Percentiles rank a stretch among this genome's conserved stretches.
Evolutionary conservation across 1,139 yeast genomes (phyloP).

Genomic region (Chernovozyma sophiae-reginae): DNA sequence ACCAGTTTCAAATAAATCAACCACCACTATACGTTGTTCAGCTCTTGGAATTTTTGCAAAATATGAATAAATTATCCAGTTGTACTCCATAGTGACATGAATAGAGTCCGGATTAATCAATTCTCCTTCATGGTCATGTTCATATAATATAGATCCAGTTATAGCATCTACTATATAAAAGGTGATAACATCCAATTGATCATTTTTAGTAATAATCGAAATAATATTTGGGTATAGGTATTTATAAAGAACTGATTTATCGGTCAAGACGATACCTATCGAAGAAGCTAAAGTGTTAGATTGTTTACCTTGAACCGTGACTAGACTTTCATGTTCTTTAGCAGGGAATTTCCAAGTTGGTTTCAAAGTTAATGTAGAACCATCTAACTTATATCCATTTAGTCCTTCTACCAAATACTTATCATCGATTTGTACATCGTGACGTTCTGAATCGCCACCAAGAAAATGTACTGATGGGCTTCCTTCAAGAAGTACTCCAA

Average conservation of each 20-base stretch:
- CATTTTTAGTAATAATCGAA: conserved; percentile 48
- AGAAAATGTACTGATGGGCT: neutral
- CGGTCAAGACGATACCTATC: conserved; percentile 67
- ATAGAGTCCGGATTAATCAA: conserved; percentile 36
- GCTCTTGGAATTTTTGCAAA: conserved; percentile 47
- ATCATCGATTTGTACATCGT: conserved; percentile 4
- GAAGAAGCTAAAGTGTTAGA: conserved; percentile 34
- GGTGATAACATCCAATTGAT: conserved; percentile 23
- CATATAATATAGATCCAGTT: conserved; percentile 61
- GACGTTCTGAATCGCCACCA: neutral
- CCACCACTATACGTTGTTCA: conserved; percentile 60
- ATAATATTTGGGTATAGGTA: conserved; percentile 71
- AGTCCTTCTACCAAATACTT: conserved; percentile 16
- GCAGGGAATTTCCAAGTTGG: conserved; percentile 29
- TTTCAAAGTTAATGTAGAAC: conserved; percentile 9
- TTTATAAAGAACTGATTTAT: conserved; percentile 77
- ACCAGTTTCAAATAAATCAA: conserved; percentile 73
- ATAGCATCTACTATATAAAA: conserved; percentile 62
- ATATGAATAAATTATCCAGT: conserved; percentile 76
- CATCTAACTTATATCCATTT: conserved; percentile 15
- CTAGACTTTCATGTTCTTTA: conserved; percentile 14
- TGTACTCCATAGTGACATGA: conserved; percentile 66
- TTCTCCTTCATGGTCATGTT: conserved; percentile 39
- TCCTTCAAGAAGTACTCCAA: neutral
- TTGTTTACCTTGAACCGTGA: conserved; percentile 24